A percentile compares a stretch with the other conserved stretches of the same genome.
These are phyloP conservation scores for Xylaria sp. DNA, from an alignment of 2,329 filamentous ascomycete species.

Conservation along the genomic window DNA sequence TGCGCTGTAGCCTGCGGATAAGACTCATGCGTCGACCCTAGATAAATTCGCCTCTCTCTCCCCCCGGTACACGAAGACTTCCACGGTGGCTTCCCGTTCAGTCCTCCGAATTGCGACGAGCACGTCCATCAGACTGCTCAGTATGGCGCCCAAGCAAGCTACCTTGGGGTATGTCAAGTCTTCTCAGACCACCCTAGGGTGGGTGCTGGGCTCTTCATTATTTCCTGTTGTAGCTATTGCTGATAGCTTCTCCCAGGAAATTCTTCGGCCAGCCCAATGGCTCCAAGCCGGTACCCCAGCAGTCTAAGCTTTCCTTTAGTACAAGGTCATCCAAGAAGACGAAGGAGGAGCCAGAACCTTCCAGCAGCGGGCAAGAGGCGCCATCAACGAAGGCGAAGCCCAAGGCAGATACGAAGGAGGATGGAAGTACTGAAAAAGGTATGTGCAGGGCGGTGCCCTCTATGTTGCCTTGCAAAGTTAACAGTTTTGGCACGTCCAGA, in stretches of 20 bases:
- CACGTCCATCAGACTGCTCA: slow-evolving; percentile 30
- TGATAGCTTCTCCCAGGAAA: slow-evolving; percentile 59
- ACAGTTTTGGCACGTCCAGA: slow-evolving; percentile 33
- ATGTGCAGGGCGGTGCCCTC: slow-evolving; percentile 13
- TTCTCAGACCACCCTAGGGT: slow-evolving; percentile 40
- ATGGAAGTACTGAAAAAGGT: slow-evolving; percentile 45
- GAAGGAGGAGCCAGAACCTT: slow-evolving; percentile 36
- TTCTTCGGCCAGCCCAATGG: slow-evolving; percentile 77
- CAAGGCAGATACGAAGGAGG: slow-evolving; percentile 41
- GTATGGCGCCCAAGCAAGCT: slow-evolving; percentile 40
- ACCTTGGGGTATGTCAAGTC: slow-evolving; percentile 41
- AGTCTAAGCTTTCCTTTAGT: slow-evolving; percentile 78
- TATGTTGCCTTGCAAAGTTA: background rate
- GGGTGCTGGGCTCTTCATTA: slow-evolving; percentile 23
- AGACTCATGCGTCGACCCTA: slow-evolving; percentile 9
- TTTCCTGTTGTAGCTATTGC: slow-evolving; percentile 5
- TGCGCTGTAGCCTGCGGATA: background rate
- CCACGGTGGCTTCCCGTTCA: slow-evolving; percentile 33
- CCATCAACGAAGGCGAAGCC: slow-evolving; percentile 26
- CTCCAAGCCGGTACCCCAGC: slow-evolving; percentile 64
- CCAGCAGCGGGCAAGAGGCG: slow-evolving; percentile 18
- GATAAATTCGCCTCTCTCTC: slow-evolving; percentile 2
- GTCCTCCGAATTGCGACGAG: slow-evolving; percentile 29
- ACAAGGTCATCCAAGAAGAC: slow-evolving; percentile 52
- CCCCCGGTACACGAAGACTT: slow-evolving; percentile 7